Conservation (phyloP, 1,284 basidiomycete genomes). For the Naganishia cerealis region DNA sequence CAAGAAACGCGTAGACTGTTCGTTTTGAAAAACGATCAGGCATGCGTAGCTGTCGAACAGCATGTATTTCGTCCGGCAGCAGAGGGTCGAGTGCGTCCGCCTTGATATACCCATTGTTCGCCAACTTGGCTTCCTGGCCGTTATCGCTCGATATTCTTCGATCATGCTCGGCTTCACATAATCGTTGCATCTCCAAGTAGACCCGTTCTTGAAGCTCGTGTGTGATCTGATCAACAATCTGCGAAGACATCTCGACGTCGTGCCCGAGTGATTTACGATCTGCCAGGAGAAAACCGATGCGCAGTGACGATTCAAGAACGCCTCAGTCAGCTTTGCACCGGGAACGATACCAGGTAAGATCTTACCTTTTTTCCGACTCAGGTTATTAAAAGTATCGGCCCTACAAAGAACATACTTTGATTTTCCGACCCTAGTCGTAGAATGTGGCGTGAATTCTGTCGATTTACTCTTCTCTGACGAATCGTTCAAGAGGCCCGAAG, state of each 20-base stretch:
- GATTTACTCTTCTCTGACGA: neutral
- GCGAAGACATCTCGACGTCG: slow-evolving; percentile 1
- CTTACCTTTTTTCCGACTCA: slow-evolving; percentile 16
- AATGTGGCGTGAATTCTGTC: neutral
- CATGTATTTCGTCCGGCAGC: neutral
- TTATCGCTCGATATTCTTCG: neutral
- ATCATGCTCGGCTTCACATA: neutral
- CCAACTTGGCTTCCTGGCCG: neutral
- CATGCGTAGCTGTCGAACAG: neutral
- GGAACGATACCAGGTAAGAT: neutral
- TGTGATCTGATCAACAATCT: slow-evolving; percentile 7
- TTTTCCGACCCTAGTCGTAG: slow-evolving; percentile 2
- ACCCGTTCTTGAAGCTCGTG: slow-evolving; percentile 5
- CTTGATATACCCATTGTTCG: neutral
- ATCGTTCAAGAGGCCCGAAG: neutral
- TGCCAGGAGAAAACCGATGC: neutral
- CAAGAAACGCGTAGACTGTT: neutral
- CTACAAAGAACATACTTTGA: slow-evolving; percentile 24
- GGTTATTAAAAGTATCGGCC: neutral
- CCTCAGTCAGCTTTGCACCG: neutral
- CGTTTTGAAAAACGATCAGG: neutral
- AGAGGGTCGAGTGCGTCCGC: neutral
- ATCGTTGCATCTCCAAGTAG: neutral
- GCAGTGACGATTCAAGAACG: no score
- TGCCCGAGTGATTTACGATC: slow-evolving; percentile 14